Evolutionary conservation across 805 yeast genomes (phyloP).

Genomic region (Lachancea cidri): DNA sequence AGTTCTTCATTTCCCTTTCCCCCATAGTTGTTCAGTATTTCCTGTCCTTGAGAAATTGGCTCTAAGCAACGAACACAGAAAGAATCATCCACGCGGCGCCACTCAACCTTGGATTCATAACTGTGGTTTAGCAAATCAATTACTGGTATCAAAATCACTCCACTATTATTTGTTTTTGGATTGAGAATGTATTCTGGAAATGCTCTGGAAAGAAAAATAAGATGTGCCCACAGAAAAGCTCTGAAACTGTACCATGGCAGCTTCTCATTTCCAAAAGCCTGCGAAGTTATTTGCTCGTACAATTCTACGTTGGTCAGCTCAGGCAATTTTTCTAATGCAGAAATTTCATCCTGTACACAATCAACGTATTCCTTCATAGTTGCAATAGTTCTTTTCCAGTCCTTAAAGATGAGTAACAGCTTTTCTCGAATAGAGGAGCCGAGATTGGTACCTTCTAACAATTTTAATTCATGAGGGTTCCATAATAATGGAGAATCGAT

Average conservation of each 20-base stretch:
- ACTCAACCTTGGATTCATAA: constrained; percentile 56
- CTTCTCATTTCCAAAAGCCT: background rate
- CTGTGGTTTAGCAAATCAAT: constrained; percentile 75
- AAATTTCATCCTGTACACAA: constrained; percentile 15
- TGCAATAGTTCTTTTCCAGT: constrained; percentile 43
- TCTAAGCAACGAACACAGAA: constrained; percentile 38
- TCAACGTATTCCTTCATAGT: background rate
- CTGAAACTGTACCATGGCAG: constrained; percentile 57
- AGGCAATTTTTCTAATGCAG: constrained; percentile 7
- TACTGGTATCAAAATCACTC: constrained; percentile 70
- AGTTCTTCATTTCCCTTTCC: constrained; percentile 87
- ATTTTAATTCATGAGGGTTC: constrained; percentile 46
- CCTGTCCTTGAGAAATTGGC: constrained; percentile 32
- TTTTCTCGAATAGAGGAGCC: constrained; percentile 50
- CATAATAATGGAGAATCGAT: constrained; percentile 60
- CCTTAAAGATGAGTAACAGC: constrained; percentile 46
- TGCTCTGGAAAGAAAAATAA: constrained; percentile 70
- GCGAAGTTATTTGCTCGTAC: constrained; percentile 12
- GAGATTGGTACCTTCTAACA: constrained; percentile 61
- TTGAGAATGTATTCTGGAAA: constrained; percentile 57
- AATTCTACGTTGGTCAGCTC: constrained; percentile 14
- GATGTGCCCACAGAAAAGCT: constrained; percentile 69
- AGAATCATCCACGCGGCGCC: constrained; percentile 48
- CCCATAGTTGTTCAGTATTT: constrained; percentile 80
- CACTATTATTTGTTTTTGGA: constrained; percentile 33